phyloP scores from a whole-genome alignment of 73 alveolate genomes.

The Halteria grandinella region DNA sequence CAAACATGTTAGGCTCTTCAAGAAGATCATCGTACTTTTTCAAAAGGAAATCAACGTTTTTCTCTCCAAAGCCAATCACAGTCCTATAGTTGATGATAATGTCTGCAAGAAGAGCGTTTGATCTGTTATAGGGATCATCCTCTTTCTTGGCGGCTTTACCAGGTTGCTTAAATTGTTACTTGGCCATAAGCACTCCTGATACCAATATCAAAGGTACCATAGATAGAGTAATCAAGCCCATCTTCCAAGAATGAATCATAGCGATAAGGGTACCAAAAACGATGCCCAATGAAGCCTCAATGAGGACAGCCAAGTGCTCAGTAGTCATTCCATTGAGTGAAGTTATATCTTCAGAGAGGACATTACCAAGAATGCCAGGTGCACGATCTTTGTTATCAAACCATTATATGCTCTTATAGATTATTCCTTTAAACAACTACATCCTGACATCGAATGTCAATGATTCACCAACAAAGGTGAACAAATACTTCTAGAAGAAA shows the following conservation, averaged over 20 bases:
- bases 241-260: slow-evolving; percentile 47
- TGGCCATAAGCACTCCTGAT: slow-evolving; percentile 13
- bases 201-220: slow-evolving; percentile 33
- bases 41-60: slow-evolving; percentile 59
- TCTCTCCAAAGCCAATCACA: slow-evolving; percentile 77
- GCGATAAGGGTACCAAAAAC: slow-evolving; percentile 23
- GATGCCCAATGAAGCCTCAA: slow-evolving; percentile 39
- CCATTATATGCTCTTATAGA: slow-evolving; percentile 55
- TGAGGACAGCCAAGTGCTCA: slow-evolving; percentile 35
- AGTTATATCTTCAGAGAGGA: slow-evolving; percentile 44
- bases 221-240: slow-evolving; percentile 29
- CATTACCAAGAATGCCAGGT: slow-evolving; percentile 42
- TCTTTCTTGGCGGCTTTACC: background rate
- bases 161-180: background rate
- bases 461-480: slow-evolving; percentile 24
- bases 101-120: slow-evolving; percentile 34
- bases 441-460: slow-evolving; percentile 36
- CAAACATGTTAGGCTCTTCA: slow-evolving; percentile 31
- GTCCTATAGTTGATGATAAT: slow-evolving; percentile 72
- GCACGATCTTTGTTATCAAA: slow-evolving; percentile 58
- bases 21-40: slow-evolving; percentile 56
- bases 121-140: background rate
- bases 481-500: background rate
- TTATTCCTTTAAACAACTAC: slow-evolving; percentile 13
- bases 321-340: slow-evolving; percentile 44